These are phyloP conservation scores for Taxillus chinensis DNA, from an alignment of 164 flowering plant species.

Conservation along the genomic window DNA sequence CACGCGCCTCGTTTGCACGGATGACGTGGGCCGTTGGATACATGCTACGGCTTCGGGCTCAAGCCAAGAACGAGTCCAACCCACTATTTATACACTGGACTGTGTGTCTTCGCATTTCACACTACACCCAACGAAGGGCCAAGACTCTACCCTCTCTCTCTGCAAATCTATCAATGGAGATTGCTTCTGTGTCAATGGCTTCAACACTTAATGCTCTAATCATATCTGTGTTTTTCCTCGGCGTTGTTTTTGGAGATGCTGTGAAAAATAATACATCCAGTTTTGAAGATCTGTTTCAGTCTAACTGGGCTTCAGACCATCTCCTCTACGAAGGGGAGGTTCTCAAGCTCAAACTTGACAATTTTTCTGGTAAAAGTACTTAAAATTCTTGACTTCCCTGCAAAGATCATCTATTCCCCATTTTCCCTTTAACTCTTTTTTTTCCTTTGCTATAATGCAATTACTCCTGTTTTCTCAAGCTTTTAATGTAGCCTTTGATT, in stretches of 20 bases:
- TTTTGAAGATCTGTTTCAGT: slow-evolving; percentile 71
- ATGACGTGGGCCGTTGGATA: too few relatives aligned
- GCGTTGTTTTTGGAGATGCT: slow-evolving; percentile 17
- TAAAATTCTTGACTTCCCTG: neutral
- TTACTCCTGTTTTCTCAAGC: too few relatives aligned
- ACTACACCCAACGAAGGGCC: too few relatives aligned
- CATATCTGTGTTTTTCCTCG: slow-evolving; percentile 14
- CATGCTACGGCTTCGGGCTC: too few relatives aligned
- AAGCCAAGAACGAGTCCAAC: too few relatives aligned
- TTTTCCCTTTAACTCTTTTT: too few relatives aligned
- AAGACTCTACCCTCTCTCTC: neutral
- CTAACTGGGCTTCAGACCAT: slow-evolving; percentile 82
- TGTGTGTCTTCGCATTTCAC: too few relatives aligned
- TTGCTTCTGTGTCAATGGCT: slow-evolving; percentile 2
- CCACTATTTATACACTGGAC: too few relatives aligned
- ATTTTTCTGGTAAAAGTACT: slow-evolving; percentile 51
- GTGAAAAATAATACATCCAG: slow-evolving; percentile 23
- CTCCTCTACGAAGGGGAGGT: slow-evolving; percentile 57
- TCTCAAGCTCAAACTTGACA: slow-evolving; percentile 74
- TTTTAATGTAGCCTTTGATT: too few relatives aligned
- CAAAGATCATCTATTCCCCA: too few relatives aligned
- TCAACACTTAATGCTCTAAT: neutral
- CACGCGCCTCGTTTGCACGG: too few relatives aligned
- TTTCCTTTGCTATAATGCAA: too few relatives aligned
- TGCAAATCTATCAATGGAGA: slow-evolving; percentile 4